These are phyloP conservation scores for Sphaerulina populicola DNA, from an alignment of 2,329 filamentous ascomycete species.

Conservation along the genomic window DNA sequence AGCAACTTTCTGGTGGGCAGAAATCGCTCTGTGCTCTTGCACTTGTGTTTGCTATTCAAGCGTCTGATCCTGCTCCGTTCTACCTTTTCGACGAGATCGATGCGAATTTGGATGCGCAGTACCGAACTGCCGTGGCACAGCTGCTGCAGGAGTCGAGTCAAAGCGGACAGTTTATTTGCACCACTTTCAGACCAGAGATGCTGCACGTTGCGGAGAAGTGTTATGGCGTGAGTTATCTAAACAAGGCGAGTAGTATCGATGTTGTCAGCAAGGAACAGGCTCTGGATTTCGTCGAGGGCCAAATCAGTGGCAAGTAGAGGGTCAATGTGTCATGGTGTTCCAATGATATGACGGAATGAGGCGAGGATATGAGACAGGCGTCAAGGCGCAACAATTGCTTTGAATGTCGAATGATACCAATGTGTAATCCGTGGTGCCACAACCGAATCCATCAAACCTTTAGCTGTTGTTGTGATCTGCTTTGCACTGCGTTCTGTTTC, in stretches of 20 bases:
- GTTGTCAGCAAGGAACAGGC: constrained; percentile 82
- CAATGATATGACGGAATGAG: too few species aligned
- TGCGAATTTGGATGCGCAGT: constrained; percentile 94
- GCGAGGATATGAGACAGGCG: too few species aligned
- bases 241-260: constrained; percentile 91
- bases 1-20: constrained; percentile 92
- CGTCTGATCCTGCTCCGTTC: constrained; percentile 93
- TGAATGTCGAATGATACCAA: too few species aligned
- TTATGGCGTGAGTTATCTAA: constrained; percentile 85
- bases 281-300: constrained; percentile 87
- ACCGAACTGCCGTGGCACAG: constrained; percentile 86
- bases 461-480: too few species aligned
- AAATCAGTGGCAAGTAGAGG: constrained; percentile 38
- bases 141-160: constrained; percentile 58
- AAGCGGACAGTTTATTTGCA: constrained; percentile 85
- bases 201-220: constrained; percentile 92
- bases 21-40: constrained; percentile 95
- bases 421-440: too few species aligned
- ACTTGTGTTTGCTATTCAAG: constrained; percentile 96
- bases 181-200: constrained; percentile 96
- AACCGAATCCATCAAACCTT: too few species aligned
- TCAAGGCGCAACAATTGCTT: too few species aligned
- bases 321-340: neutral
- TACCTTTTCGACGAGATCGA: constrained; percentile 99
- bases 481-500: too few species aligned